Conservation (phyloP, 2,329 filamentous ascomycete species). For the Botrytis fabae region DNA sequence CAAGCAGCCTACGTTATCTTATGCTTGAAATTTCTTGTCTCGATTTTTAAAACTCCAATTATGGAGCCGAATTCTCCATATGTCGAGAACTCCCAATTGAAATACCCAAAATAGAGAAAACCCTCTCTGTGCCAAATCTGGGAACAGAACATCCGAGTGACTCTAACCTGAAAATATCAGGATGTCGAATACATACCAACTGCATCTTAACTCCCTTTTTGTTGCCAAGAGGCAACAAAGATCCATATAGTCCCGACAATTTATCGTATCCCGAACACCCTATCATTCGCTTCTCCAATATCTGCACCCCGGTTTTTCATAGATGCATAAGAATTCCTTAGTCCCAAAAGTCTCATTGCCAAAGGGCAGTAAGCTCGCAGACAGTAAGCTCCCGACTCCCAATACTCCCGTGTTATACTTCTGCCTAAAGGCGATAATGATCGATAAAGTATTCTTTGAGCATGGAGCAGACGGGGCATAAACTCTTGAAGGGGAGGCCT, state of each 20-base stretch:
- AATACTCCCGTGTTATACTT: neutral
- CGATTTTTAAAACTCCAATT: neutral
- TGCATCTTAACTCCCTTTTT: neutral
- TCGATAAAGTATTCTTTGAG: neutral
- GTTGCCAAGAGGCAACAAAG: neutral
- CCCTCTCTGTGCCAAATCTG: neutral
- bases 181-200: neutral
- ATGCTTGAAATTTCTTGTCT: neutral
- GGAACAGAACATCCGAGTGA: neutral
- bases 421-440: neutral
- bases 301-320: neutral
- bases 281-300: neutral
- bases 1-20: neutral
- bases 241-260: neutral
- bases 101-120: neutral
- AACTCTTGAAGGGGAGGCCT: neutral
- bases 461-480: neutral
- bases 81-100: neutral
- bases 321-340: neutral
- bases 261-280: neutral
- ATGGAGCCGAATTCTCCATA: neutral
- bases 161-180: neutral
- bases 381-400: neutral
- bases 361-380: neutral
- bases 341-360: neutral